Evolutionary conservation across 148 eudicot genomes (phyloP).

Genomic region (Vaccinium corymbosum): DNA sequence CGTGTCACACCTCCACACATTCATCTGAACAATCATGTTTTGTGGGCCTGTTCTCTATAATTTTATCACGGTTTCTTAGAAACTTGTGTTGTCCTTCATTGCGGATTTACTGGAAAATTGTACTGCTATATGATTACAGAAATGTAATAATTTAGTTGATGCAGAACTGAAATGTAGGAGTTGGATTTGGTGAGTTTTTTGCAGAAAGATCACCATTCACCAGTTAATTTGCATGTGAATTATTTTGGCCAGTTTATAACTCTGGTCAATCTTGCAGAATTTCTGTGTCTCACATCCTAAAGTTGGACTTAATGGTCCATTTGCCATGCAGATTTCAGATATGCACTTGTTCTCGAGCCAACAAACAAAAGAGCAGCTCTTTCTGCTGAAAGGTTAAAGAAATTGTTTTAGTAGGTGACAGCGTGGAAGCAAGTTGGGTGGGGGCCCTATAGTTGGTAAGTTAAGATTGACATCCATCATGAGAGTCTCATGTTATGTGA

Average conservation of each 20-base stretch:
- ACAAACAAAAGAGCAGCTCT: slow-evolving; percentile 80
- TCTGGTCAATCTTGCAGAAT: background rate
- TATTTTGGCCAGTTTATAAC: background rate
- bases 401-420: slow-evolving; percentile 46
- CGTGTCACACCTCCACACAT: background rate
- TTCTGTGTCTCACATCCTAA: background rate
- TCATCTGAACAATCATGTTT: background rate
- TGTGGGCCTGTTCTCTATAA: background rate
- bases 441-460: background rate
- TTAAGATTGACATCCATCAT: background rate
- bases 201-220: background rate
- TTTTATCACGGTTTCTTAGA: background rate
- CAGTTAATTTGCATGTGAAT: background rate
- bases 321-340: slow-evolving; percentile 65
- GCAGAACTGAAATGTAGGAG: background rate
- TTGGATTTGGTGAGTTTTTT: background rate
- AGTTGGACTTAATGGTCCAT: slow-evolving; percentile 5
- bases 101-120: background rate
- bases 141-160: background rate
- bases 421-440: background rate
- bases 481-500: background rate
- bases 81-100: background rate
- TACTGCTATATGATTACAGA: background rate
- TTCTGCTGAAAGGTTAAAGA: slow-evolving; percentile 63
- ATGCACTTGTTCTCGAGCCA: slow-evolving; percentile 96